phyloP scores from a whole-genome alignment of 805 yeast species.

The Barnettozyma botsteinii region DNA sequence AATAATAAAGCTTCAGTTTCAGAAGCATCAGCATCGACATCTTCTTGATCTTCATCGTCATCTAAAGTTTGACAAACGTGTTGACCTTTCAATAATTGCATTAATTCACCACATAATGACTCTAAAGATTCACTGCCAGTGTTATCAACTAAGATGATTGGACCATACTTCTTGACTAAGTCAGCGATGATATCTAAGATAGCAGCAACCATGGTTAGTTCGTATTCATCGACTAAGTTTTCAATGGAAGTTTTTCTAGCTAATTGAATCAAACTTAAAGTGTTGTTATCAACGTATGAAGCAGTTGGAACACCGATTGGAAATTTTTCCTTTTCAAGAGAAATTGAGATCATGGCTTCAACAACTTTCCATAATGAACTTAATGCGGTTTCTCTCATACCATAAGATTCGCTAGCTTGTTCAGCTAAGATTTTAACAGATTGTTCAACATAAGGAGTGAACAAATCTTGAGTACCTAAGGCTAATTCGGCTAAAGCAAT shows the following conservation, averaged over 20 bases:
- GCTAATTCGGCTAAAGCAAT: conserved; percentile 88
- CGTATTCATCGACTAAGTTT: conserved; percentile 73
- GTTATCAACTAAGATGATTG: conserved; percentile 57
- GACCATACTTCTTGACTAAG: conserved; percentile 64
- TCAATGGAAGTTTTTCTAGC: conserved; percentile 64
- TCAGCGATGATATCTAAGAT: conserved; percentile 71
- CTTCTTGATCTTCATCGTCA: conserved; percentile 57
- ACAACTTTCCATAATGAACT: conserved; percentile 78
- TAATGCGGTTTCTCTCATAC: conserved; percentile 84
- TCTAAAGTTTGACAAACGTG: conserved; percentile 82
- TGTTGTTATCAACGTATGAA: conserved; percentile 52
- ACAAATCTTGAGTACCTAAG: conserved; percentile 74
- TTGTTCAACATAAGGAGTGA: conserved; percentile 70
- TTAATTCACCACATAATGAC: conserved; percentile 60
- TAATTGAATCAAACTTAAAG: conserved; percentile 52
- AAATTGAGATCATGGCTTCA: conserved; percentile 56
- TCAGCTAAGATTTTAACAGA: conserved; percentile 58
- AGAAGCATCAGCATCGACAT: conserved; percentile 51
- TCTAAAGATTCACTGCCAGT: conserved; percentile 57
- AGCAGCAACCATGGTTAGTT: conserved; percentile 72
- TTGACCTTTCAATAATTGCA: conserved; percentile 70
- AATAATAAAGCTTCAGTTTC: conserved; percentile 63
- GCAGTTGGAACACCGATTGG: conserved; percentile 62
- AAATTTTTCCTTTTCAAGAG: conserved; percentile 42
- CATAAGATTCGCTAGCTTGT: conserved; percentile 81